Conservation (phyloP, 1,139 yeast genomes). For the Wickerhamiella pararugosa region DNA sequence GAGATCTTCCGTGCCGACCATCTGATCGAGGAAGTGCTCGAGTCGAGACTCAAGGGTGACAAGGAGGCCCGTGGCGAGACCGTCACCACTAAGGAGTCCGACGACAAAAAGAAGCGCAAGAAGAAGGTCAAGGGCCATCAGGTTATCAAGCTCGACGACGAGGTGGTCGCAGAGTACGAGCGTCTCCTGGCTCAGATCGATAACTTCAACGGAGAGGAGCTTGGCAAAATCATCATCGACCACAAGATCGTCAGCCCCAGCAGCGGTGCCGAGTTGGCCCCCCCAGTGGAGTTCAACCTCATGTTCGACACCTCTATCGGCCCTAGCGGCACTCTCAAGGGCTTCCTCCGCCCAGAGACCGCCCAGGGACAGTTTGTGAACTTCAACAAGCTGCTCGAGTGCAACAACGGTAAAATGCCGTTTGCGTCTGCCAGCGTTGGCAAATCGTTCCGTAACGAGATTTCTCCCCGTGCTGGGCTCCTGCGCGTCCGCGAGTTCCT, state of each 20-base stretch:
- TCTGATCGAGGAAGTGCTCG: constrained; percentile 92
- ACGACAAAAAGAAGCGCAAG: constrained; percentile 33
- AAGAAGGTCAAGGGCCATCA: constrained; percentile 89
- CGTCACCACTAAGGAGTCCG: constrained; percentile 43
- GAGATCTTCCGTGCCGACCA: constrained; percentile 99
- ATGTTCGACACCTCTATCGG: constrained; percentile 99
- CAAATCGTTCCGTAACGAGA: constrained; percentile 96
- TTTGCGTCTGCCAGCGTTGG: constrained; percentile 98
- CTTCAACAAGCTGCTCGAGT: constrained; percentile 83
- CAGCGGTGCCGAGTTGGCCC: constrained; percentile 72
- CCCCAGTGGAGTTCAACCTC: constrained; percentile 89
- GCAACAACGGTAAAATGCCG: constrained; percentile 94
- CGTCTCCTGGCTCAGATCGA: constrained; percentile 75
- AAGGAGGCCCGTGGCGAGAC: constrained; percentile 80
- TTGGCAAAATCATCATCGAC: constrained; percentile 74
- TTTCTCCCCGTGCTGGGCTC: constrained; percentile 95
- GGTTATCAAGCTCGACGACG: constrained; percentile 84
- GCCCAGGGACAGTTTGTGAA: constrained; percentile 99
- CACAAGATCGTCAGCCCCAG: constrained; percentile 81
- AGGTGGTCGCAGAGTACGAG: constrained; percentile 66
- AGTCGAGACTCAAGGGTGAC: constrained; percentile 90
- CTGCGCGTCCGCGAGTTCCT: constrained; percentile 95
- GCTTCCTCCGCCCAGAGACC: constrained; percentile 95
- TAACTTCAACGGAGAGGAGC: constrained; percentile 82
- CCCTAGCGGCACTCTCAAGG: constrained; percentile 92